Evolutionary conservation across 768 basidiomycete species (phyloP).

Genomic region (Rhizopogon salebrosus): DNA sequence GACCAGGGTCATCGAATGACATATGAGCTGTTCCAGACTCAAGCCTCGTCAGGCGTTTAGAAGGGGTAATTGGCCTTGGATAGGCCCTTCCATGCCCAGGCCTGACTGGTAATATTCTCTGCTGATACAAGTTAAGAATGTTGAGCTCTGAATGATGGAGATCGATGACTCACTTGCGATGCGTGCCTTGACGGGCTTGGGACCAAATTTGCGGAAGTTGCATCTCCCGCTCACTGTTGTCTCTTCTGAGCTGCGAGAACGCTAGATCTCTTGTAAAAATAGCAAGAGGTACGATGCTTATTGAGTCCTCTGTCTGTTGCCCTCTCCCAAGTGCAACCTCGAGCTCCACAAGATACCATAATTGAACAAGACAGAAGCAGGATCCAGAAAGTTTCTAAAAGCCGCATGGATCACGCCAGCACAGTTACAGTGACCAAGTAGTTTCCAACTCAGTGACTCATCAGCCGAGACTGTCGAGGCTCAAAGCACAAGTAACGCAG

Average conservation of each 20-base stretch:
- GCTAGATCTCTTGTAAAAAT: not conserved
- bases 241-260: not conserved
- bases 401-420: too few relatives aligned
- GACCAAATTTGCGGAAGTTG: too few relatives aligned
- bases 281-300: not conserved
- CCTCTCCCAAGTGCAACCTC: not conserved
- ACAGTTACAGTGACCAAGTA: too few relatives aligned
- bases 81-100: not conserved
- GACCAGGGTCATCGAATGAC: not conserved
- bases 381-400: too few relatives aligned
- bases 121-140: not conserved
- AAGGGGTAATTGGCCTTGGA: not conserved
- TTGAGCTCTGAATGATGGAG: not conserved
- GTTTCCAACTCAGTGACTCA: too few relatives aligned
- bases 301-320: not conserved
- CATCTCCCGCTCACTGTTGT: not conserved
- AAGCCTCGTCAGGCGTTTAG: not conserved
- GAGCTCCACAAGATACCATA: too few relatives aligned
- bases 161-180: not conserved
- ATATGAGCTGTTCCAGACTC: not conserved
- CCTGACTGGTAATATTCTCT: not conserved
- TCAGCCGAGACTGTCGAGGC: too few relatives aligned
- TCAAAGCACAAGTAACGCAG: too few relatives aligned
- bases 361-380: too few relatives aligned
- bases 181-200: not conserved